These are phyloP conservation scores for Entomophthora muscae DNA, from an alignment of 371 early-diverging fungal genomes.

Conservation along the genomic window DNA sequence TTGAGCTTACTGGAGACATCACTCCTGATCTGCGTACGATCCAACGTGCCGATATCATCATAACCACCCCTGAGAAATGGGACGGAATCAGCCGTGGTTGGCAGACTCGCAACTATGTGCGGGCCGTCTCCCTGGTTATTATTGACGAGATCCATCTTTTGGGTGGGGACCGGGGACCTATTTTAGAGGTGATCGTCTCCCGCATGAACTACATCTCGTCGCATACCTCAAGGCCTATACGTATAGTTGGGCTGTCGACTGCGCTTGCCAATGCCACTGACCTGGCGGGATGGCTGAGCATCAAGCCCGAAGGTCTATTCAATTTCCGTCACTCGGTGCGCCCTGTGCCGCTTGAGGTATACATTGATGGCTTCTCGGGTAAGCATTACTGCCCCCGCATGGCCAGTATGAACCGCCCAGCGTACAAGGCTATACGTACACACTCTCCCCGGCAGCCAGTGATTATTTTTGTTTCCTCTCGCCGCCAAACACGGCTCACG, in stretches of 20 bases:
- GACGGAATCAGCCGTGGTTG: slow-evolving; percentile 90
- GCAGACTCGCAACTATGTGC: slow-evolving; percentile 73
- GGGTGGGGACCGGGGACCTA: slow-evolving; percentile 92
- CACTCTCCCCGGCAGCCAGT: slow-evolving; percentile 85
- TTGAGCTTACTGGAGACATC: slow-evolving; percentile 96
- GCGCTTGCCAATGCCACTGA: slow-evolving; percentile 96
- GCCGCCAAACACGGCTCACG: slow-evolving; percentile 85
- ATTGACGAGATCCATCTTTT: slow-evolving; percentile 99
- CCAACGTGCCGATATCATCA: slow-evolving; percentile 79
- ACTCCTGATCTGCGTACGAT: slow-evolving; percentile 79
- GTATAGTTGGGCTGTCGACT: slow-evolving; percentile 95
- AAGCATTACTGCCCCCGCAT: slow-evolving; percentile 90
- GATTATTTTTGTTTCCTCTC: slow-evolving; percentile 93
- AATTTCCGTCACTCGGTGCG: slow-evolving; percentile 91
- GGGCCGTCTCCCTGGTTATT: slow-evolving; percentile 70
- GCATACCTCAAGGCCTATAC: slow-evolving; percentile 43
- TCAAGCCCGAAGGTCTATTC: slow-evolving; percentile 62
- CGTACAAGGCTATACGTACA: slow-evolving; percentile 78
- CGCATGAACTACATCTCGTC: slow-evolving; percentile 88
- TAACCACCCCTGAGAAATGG: slow-evolving; percentile 98
- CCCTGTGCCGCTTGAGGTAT: slow-evolving; percentile 88
- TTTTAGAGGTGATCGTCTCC: slow-evolving; percentile 93
- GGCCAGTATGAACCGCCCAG: slow-evolving; percentile 95
- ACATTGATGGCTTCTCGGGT: slow-evolving; percentile 91
- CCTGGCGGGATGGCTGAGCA: slow-evolving; percentile 91